These are phyloP conservation scores for Myriosclerotinia duriaeana DNA, from an alignment of 2,329 filamentous ascomycete genomes.

Conservation along the genomic window DNA sequence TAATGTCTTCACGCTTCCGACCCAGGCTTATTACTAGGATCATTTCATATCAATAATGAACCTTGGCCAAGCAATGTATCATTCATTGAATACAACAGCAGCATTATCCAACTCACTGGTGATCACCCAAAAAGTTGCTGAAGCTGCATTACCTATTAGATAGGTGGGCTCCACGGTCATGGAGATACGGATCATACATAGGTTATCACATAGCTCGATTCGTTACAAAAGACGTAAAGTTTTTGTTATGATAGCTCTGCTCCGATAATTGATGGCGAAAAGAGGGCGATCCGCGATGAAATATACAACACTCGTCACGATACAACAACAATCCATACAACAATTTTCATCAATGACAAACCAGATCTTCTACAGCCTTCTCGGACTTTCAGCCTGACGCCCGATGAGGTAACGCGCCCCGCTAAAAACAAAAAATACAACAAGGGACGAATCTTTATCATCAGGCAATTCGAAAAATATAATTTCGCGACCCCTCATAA, in stretches of 20 bases:
- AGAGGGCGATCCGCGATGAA: too few relatives aligned
- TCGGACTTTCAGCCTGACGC: slow-evolving; percentile 29
- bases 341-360: slow-evolving; percentile 17
- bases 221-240: neutral
- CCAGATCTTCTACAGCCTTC: slow-evolving; percentile 19
- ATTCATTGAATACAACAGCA: too few relatives aligned
- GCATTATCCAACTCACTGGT: too few relatives aligned
- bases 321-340: neutral
- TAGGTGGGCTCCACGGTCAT: neutral
- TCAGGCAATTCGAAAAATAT: slow-evolving; percentile 32
- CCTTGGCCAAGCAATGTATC: neutral
- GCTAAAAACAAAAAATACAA: neutral
- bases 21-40: neutral
- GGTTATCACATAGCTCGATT: neutral
- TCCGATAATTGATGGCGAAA: neutral
- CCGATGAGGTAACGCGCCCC: slow-evolving; percentile 20
- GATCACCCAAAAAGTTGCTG: neutral
- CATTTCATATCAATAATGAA: neutral
- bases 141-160: neutral
- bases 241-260: neutral
- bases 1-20: neutral
- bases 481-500: slow-evolving; percentile 19
- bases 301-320: neutral
- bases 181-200: neutral
- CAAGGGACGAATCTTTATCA: slow-evolving; percentile 21